A percentile compares a stretch with the other conserved stretches of the same genome.
phyloP scores from a whole-genome alignment of 2,329 filamentous ascomycete genomes.

The Ophiosphaerella korrae region DNA sequence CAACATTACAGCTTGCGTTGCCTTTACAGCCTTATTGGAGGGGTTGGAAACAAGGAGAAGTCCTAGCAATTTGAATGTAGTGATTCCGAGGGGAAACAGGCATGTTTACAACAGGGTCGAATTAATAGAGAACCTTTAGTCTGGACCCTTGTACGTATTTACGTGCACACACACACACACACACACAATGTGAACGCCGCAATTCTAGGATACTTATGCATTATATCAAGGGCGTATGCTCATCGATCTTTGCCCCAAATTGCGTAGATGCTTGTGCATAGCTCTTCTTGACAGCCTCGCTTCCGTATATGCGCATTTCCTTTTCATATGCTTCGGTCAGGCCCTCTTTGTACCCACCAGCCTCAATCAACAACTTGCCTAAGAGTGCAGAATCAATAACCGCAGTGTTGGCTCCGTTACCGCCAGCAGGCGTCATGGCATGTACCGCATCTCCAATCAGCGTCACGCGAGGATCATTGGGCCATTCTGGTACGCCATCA shows the following conservation, averaged over 20 bases:
- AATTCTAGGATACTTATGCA: no score
- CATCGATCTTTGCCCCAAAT: conserved; percentile 27
- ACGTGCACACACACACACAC: no score
- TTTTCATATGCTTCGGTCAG: conserved; percentile 47
- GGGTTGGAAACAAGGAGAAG: no score
- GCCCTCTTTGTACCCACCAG: conserved; percentile 33
- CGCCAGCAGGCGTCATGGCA: conserved; percentile 54
- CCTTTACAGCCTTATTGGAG: no score
- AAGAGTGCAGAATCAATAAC: conserved; percentile 50
- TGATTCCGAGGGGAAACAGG: no score
- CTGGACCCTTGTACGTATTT: no score
- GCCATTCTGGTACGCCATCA: conserved; percentile 64
- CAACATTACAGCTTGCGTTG: no score
- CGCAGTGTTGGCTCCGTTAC: conserved; percentile 54
- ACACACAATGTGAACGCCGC: no score
- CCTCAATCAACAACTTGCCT: conserved; percentile 44
- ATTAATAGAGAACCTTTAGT: no score
- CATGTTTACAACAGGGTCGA: no score
- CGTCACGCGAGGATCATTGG: conserved; percentile 59
- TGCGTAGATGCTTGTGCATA: conserved; percentile 47
- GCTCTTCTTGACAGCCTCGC: conserved; percentile 55
- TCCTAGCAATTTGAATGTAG: no score
- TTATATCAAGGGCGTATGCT: conserved; percentile 13
- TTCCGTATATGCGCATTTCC: conserved; percentile 45
- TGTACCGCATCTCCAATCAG: conserved; percentile 54